These are phyloP conservation scores for Suhomyces kunorum DNA, from an alignment of 1,139 yeast species.

Conservation along the genomic window DNA sequence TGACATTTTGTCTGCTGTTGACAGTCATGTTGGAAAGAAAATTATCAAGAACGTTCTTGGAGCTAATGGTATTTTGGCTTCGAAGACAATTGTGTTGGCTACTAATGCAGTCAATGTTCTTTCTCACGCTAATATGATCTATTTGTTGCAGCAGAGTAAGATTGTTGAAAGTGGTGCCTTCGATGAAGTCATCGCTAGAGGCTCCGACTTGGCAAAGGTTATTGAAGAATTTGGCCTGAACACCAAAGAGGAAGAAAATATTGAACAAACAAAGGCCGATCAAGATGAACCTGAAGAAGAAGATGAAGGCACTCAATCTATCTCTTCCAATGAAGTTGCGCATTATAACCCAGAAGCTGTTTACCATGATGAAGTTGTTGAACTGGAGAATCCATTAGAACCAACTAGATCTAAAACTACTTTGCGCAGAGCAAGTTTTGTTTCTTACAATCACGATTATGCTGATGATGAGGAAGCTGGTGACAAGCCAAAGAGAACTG, in stretches of 20 bases:
- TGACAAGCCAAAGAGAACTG: slow-evolving; percentile 20
- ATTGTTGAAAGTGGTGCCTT: slow-evolving; percentile 22
- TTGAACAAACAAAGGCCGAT: slow-evolving; percentile 4
- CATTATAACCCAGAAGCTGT: slow-evolving; percentile 5
- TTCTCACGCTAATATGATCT: slow-evolving; percentile 21
- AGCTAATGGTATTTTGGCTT: slow-evolving; percentile 21
- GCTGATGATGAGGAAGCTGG: slow-evolving; percentile 22
- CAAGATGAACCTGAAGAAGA: slow-evolving; percentile 19
- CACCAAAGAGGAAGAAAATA: neutral
- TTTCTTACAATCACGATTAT: slow-evolving; percentile 26
- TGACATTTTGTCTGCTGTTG: slow-evolving; percentile 30
- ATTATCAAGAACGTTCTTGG: slow-evolving; percentile 22
- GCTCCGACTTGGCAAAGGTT: slow-evolving; percentile 25
- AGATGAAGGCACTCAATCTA: slow-evolving; percentile 42
- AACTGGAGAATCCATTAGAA: slow-evolving; percentile 3
- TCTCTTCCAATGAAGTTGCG: slow-evolving; percentile 8
- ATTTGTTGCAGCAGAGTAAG: slow-evolving; percentile 20
- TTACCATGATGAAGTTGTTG: slow-evolving; percentile 1
- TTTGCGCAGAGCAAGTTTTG: slow-evolving; percentile 22
- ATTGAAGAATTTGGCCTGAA: slow-evolving; percentile 29
- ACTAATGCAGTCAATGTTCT: slow-evolving; percentile 26
- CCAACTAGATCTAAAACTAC: slow-evolving; percentile 7
- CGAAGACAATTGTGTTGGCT: slow-evolving; percentile 26
- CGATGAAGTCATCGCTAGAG: slow-evolving; percentile 21
- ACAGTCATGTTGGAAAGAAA: slow-evolving; percentile 29